Evolutionary conservation across 1,139 yeast genomes (phyloP).

Genomic region (Tardiomyces depauwii): DNA sequence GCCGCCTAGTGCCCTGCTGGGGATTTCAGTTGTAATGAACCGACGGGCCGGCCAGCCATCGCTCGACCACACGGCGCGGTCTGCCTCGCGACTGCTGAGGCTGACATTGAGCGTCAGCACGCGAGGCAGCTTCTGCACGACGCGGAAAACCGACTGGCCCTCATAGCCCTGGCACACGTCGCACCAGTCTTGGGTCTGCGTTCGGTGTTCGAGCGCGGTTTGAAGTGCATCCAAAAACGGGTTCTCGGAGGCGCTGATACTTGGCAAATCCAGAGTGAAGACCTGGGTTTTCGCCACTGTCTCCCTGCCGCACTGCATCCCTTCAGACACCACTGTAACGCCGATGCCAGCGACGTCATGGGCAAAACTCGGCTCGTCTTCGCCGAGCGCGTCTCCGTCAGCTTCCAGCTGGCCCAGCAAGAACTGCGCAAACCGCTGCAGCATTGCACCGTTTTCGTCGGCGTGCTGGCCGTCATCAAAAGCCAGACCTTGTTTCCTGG

Average conservation of each 20-base stretch:
- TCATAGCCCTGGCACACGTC: conserved; percentile 40
- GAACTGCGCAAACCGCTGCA: conserved; percentile 50
- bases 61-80: not conserved
- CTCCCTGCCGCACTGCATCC: conserved; percentile 11
- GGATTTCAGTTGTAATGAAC: not conserved
- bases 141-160: conserved; percentile 39
- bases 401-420: conserved; percentile 38
- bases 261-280: not conserved
- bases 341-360: conserved; percentile 6
- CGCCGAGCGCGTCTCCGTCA: conserved; percentile 27
- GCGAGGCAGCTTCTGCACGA: conserved; percentile 49
- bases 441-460: conserved; percentile 24
- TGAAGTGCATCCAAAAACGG: conserved; percentile 42
- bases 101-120: conserved; percentile 53
- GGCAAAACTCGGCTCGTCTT: too few relatives aligned
- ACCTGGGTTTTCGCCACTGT: not conserved
- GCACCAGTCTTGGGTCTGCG: conserved; percentile 31
- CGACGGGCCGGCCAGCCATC: not conserved
- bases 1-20: not conserved
- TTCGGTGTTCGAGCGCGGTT: conserved; percentile 40
- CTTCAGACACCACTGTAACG: not conserved
- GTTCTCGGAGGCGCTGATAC: not conserved
- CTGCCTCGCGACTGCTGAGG: not conserved
- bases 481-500: conserved; percentile 37
- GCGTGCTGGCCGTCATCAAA: conserved; percentile 29